A percentile compares a stretch with the other conserved stretches of the same genome.
These are phyloP conservation scores for Paecilomyces sp. DNA, from an alignment of 2,329 filamentous ascomycete genomes.

Conservation along the genomic window DNA sequence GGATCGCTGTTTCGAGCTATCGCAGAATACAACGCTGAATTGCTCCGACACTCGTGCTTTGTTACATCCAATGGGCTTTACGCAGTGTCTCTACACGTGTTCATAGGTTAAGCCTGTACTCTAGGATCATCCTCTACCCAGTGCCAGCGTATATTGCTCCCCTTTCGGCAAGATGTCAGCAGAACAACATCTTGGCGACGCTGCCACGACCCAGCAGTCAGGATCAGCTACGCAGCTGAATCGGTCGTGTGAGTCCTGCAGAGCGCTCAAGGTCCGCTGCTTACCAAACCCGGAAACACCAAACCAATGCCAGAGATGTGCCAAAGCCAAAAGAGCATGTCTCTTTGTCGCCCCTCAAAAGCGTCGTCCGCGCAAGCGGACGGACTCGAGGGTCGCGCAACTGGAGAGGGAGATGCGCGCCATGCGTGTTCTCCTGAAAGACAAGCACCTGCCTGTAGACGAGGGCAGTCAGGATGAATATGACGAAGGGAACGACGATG, in stretches of 20 bases:
- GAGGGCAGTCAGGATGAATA: constrained; percentile 21
- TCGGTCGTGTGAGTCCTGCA: constrained; percentile 30
- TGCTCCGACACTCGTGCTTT: background rate
- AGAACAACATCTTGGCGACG: constrained; percentile 14
- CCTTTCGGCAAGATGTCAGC: constrained; percentile 19
- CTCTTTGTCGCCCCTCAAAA: constrained; percentile 30
- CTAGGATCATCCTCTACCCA: background rate
- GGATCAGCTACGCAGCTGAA: constrained; percentile 23
- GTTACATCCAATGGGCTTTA: background rate
- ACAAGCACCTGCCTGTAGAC: constrained; percentile 16
- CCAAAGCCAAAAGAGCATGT: constrained; percentile 25
- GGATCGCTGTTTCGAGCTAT: background rate
- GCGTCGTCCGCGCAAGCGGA: constrained; percentile 29
- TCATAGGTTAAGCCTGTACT: background rate
- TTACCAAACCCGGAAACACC: constrained; percentile 21
- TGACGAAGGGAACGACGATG: constrained; percentile 17
- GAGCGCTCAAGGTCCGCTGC: constrained; percentile 30
- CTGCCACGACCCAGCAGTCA: constrained; percentile 12
- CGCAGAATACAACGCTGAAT: background rate
- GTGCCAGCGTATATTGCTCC: background rate
- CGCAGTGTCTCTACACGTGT: background rate
- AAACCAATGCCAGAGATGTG: constrained; percentile 30
- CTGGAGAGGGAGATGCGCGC: constrained; percentile 30
- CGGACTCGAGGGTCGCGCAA: constrained; percentile 29
- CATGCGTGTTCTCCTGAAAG: constrained; percentile 29